These are phyloP conservation scores for Mollisiaceae sp. DNA, from an alignment of 2,329 filamentous ascomycete species.

Conservation along the genomic window DNA sequence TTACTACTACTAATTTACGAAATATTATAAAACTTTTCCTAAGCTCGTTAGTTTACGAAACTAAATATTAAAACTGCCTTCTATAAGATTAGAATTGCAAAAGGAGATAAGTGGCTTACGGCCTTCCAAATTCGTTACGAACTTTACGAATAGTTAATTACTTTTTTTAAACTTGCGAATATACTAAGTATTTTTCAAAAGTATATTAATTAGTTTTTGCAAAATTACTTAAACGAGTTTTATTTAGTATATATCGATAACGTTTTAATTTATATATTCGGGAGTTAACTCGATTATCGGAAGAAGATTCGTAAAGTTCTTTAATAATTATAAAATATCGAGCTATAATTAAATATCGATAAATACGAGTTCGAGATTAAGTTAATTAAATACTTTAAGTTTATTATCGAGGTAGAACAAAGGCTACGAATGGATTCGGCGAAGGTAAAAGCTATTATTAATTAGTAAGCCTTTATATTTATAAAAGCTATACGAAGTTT, in stretches of 20 bases:
- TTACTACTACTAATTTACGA: conserved; percentile 37
- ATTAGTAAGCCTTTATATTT: conserved; percentile 5
- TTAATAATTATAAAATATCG: neutral
- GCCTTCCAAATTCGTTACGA: conserved; percentile 33
- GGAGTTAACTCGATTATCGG: neutral
- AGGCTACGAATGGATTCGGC: conserved; percentile 10
- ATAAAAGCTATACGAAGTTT: conserved; percentile 10
- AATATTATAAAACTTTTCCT: conserved; percentile 27
- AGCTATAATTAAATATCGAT: neutral
- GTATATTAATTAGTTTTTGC: conserved; percentile 30
- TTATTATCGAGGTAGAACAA: neutral
- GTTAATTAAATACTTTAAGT: neutral
- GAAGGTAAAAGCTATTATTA: conserved; percentile 17
- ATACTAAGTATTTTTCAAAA: conserved; percentile 25
- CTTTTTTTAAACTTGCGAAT: conserved; percentile 39
- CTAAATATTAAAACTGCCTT: conserved; percentile 35
- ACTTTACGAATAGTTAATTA: conserved; percentile 40
- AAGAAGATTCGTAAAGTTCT: neutral
- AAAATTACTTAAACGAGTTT: conserved; percentile 27
- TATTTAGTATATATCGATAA: conserved; percentile 28
- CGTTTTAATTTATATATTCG: neutral
- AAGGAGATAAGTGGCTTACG: conserved; percentile 30
- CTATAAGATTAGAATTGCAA: conserved; percentile 33
- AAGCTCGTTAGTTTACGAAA: conserved; percentile 37
- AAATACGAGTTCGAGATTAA: neutral